Evolutionary conservation across 1,284 basidiomycete species (phyloP), one percentile per base, ranked within the genome.

Genomic region (Boletus sp.): DNA sequence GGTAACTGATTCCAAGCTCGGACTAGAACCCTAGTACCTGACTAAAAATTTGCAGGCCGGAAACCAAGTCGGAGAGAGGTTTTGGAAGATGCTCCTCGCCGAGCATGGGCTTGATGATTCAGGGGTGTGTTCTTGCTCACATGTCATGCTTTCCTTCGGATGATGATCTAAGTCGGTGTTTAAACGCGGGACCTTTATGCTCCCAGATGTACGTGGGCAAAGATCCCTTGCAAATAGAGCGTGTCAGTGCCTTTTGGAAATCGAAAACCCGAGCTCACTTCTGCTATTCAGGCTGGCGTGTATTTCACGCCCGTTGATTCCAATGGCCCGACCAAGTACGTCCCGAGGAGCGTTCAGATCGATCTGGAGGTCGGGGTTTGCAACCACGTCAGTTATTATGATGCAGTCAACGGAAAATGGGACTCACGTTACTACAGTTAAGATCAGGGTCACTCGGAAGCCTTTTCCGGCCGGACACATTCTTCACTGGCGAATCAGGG

Each of bases 291-390:
- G 87, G 78, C 80, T 51, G 81, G 80, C 17, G 84, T 86, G 2
- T 91, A 87, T 67, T 90, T 91, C 61, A 76, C 72, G 2, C 84
- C 88, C 58, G 69, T 88, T 12, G 71, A 77, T 3, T 59, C 65
- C 7, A 69, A 67, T 17, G 65, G 67, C 1, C 60, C 66, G 8
- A 69, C 76, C 48, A 89, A 87, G 70, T 94, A 91, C 57, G 91
- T 97, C n/a, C 94, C 94, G n/a, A 81, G 94, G 46, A 92, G 90
- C 57, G 81, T 94, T 27, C 88, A 94, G 63, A 73, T 97, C 60
- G 94, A 97, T 72, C 74, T 97, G 44, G 94, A 97, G 69, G 76
- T 84, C n/a, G 90, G 91, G 25, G 94, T 96, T 14, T 85, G 88
- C 63, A 84, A 95, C 61, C 79, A 76, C 49, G 86, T 89, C 51